Evolutionary conservation across 2,329 filamentous ascomycete genomes (phyloP), one percentile per base, ranked within the genome.

Genomic region (Exophiala bonariae): DNA sequence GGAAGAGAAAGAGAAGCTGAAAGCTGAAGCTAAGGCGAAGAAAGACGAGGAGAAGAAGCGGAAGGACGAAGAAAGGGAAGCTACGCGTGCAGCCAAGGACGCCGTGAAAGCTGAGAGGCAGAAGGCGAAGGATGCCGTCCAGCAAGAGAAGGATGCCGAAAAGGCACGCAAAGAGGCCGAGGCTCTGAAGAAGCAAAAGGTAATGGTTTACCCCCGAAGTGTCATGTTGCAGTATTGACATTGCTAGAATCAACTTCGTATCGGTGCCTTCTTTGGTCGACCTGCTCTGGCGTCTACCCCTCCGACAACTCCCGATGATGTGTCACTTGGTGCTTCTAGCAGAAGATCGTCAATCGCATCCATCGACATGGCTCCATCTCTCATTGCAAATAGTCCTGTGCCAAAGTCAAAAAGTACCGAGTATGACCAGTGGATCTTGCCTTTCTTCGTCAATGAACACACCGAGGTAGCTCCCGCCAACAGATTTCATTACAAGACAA

Each of bases 391-490:
- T 11, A 49, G 48, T 8, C 44, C 54, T 8, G 14, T 47, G 2
- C 45, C 56, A 14, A 55, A 59, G 31, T 59, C 63, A 18, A 22
- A 55, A 6, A 53, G 62, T 43, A 57, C 79, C 0, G 76, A 81
- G 35, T 91, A 89, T 57, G 72, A 86, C 14, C 83, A 81, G 56
- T 73, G 77, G 28, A 97, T 97, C 61, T 79, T 89, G 23, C 83
- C 87, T 0, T 97, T 96, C 65, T 91, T 86, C 53, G 62, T 93
- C 36, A 86, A 89, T 49, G 76, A 83, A 2, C 79, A 89, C 60
- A 86, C 89, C 1, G 79, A 70, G n/a, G 58, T 96, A 43, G 89
- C 90, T 1, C 75, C 77, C 0, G 70, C 75, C 33, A 59, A 59
- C 45, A 56, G 57, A 17, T 59, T 57, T 36, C 43, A 38, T 28